Base-by-base conservation (phyloP, 1,139 yeast species). In the Geotrichum histeridarum region DNA sequence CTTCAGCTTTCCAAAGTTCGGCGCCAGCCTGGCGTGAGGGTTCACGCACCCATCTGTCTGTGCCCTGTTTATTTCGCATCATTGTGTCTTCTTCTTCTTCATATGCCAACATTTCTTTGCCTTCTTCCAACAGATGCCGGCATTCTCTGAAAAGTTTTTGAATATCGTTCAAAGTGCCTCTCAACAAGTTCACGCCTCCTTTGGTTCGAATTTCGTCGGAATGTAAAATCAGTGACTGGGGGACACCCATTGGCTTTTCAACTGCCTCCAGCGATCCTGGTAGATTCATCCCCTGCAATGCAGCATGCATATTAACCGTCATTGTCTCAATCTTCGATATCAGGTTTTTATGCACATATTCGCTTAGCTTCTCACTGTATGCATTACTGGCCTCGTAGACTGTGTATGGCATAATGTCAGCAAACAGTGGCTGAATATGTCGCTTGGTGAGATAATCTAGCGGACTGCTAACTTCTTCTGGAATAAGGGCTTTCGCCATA, bases 321-420 rank as follows among this genome's bases (percentile, higher is more conserved):
- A 86, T 67, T 3, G 77, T 71, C 35, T 74, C 74, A 1, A 84
- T 64, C 0, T 90, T 89, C 2, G 73, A 70, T 0, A 75, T 67
- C 31, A 89, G 67, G 51, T 77, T 76, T 36, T 75, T 75, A 15
- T 71, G 65, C n/a, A 86, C 72, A 63, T 77, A 86, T 5, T 71
- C 73, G 15, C 81, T 80, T 56, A 83, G 82, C 60, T 91, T 75
- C 58, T 84, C 90, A 54, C 80, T 76, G 63, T 81, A 86, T 0
- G 93, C 85, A 54, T 79, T 81, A 0, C 87, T 80, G 1, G 82
- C 77, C 61, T 85, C 87, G 51, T 87, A 78, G 1, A 88, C 78
- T 7, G 77, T 71, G 59, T 79, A 80, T 0, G 96, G 96, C 1
- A 88, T 65, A 15, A 90, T 71, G 17, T 79, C 80, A 8, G 70